Percentiles rank a stretch among this genome's conserved stretches.
phyloP scores from a whole-genome alignment of 208 protist species.

The Leishmania lainsoni region DNA sequence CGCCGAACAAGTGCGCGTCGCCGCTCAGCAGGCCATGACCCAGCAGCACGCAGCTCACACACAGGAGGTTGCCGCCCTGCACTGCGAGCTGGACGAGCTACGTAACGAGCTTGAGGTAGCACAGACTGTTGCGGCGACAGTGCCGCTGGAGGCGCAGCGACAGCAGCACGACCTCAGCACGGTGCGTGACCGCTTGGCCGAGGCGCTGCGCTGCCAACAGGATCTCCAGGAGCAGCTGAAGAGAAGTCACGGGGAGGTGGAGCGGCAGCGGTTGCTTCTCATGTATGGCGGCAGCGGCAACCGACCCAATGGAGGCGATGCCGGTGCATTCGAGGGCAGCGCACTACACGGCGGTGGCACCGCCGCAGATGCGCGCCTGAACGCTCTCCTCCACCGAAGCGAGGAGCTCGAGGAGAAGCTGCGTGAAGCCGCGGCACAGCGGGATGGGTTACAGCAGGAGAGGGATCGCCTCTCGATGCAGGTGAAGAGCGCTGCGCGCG shows the following conservation, averaged over 20 bases:
- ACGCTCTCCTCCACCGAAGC: slow-evolving; percentile 39
- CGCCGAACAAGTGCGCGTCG: slow-evolving; percentile 23
- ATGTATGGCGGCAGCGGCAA: slow-evolving; percentile 9
- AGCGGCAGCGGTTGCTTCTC: slow-evolving; percentile 33
- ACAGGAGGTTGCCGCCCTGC: slow-evolving; percentile 25
- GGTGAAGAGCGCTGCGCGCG: slow-evolving; percentile 35
- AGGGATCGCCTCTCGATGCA: slow-evolving; percentile 52
- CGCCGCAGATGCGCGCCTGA: slow-evolving; percentile 45
- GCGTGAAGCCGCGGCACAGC: slow-evolving; percentile 32
- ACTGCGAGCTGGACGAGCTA: slow-evolving; percentile 34
- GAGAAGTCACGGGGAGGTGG: slow-evolving; percentile 27
- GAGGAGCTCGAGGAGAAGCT: slow-evolving; percentile 44
- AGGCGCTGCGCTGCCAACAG: slow-evolving; percentile 39
- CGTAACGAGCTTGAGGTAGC: slow-evolving; percentile 43
- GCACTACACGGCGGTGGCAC: not conserved
- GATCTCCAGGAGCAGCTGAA: slow-evolving; percentile 41
- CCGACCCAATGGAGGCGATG: slow-evolving; percentile 7
- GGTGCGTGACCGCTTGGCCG: slow-evolving; percentile 44
- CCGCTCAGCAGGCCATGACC: slow-evolving; percentile 26
- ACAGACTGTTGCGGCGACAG: slow-evolving; percentile 57
- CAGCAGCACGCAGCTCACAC: slow-evolving; percentile 31
- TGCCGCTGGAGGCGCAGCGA: slow-evolving; percentile 41
- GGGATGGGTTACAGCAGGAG: slow-evolving; percentile 41
- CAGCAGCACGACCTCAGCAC: slow-evolving; percentile 48
- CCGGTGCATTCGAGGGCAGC: not conserved